phyloP scores from a whole-genome alignment of 2,329 filamentous ascomycete species.

The Coleophoma cylindrospora region DNA sequence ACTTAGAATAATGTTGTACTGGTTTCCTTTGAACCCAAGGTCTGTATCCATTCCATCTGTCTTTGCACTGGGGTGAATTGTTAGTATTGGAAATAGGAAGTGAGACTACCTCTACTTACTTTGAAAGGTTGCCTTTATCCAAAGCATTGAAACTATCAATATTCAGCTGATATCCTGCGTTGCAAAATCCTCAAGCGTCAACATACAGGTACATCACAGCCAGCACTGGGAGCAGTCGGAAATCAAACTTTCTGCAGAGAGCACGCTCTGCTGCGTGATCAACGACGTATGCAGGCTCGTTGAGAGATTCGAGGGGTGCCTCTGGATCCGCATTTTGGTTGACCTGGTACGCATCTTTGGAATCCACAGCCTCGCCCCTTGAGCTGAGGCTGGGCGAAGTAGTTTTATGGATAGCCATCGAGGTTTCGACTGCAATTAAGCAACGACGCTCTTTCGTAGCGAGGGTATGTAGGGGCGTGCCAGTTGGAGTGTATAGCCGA shows the following conservation, averaged over 20 bases:
- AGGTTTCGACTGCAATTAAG: too few species aligned
- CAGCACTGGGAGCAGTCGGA: constrained; percentile 46
- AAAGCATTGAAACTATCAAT: constrained; percentile 32
- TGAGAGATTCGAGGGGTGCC: constrained; percentile 1
- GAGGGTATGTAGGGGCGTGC: too few species aligned
- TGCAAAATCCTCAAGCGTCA: too few species aligned
- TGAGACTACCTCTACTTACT: too few species aligned
- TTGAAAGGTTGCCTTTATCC: constrained; percentile 41
- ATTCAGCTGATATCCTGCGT: too few species aligned
- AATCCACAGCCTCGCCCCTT: neutral
- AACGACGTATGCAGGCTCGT: constrained; percentile 19
- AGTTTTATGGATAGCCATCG: neutral
- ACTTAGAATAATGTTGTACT: constrained; percentile 65
- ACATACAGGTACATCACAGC: constrained; percentile 44
- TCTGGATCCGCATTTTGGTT: constrained; percentile 1
- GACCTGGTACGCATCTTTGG: neutral
- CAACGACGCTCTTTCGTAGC: too few species aligned
- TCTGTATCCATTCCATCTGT: constrained; percentile 38
- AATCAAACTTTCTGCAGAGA: constrained; percentile 49
- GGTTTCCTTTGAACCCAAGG: constrained; percentile 52
- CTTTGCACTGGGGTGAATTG: constrained; percentile 43
- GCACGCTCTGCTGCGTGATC: constrained; percentile 41
- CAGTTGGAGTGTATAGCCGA: too few species aligned
- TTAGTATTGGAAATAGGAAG: too few species aligned
- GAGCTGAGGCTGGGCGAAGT: neutral